phyloP scores from a whole-genome alignment of 495 filamentous ascomycete species.

The Xylaria scruposa region DNA sequence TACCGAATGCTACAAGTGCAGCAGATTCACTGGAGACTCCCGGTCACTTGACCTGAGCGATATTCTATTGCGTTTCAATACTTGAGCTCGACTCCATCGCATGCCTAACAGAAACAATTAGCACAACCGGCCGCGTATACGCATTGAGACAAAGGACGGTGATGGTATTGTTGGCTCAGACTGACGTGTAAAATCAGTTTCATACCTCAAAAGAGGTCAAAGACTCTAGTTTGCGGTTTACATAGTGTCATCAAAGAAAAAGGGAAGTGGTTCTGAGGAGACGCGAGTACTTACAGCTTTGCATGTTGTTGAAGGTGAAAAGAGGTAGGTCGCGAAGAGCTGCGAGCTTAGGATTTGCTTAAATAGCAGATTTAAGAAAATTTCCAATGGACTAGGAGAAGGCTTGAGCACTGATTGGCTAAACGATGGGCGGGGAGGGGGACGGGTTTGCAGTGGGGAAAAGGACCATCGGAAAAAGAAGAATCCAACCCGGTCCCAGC shows the following conservation, averaged over 20 bases:
- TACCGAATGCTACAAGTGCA: slow-evolving; percentile 7
- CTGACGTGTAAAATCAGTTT: slow-evolving; percentile 99
- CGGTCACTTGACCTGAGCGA: slow-evolving; percentile 1
- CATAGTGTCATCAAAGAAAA: slow-evolving; percentile 63
- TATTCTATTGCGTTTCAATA: not conserved
- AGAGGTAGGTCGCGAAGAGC: slow-evolving; percentile 17
- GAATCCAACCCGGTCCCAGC: not conserved
- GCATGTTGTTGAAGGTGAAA: slow-evolving; percentile 24
- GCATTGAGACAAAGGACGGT: slow-evolving; percentile 8
- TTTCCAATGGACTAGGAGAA: slow-evolving; percentile 30
- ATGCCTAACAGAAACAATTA: slow-evolving; percentile 36
- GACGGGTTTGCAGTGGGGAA: not conserved
- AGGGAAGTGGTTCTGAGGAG: not conserved
- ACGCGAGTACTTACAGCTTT: slow-evolving; percentile 36
- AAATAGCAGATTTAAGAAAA: slow-evolving; percentile 31
- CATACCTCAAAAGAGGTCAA: slow-evolving; percentile 89
- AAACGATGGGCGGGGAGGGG: slow-evolving; percentile 1
- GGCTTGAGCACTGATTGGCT: not conserved
- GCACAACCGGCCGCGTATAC: slow-evolving; percentile 17
- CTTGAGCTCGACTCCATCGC: not conserved
- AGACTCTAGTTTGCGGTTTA: slow-evolving; percentile 99
- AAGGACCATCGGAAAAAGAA: slow-evolving; percentile 29
- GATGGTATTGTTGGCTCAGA: slow-evolving; percentile 68
- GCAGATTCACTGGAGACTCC: not conserved
- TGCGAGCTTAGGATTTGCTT: slow-evolving; percentile 26